Conservation (phyloP, 2,329 filamentous ascomycete species). For the Ascochyta koolunga region DNA sequence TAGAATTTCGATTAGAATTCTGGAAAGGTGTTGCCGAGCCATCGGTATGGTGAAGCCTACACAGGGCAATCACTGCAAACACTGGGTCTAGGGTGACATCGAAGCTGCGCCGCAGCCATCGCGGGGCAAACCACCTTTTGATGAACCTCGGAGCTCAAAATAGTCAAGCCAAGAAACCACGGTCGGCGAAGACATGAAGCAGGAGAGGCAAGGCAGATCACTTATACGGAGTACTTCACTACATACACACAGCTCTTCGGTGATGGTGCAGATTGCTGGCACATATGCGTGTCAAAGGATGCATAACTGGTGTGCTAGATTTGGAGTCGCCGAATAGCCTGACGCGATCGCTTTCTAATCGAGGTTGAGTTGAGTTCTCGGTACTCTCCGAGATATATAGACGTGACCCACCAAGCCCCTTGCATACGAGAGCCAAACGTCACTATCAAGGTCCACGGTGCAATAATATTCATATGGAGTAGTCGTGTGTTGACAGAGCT, state of each 20-base stretch:
- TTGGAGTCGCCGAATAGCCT: neutral
- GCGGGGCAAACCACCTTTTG: neutral
- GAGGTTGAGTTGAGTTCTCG: neutral
- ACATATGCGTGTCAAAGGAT: neutral
- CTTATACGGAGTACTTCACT: neutral
- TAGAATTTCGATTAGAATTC: neutral
- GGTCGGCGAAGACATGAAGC: conserved; percentile 1
- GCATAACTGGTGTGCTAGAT: neutral
- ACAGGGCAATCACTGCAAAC: conserved; percentile 4
- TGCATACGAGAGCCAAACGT: neutral
- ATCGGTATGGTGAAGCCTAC: conserved; percentile 1
- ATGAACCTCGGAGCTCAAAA: neutral
- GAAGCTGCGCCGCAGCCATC: conserved; percentile 10
- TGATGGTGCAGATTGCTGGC: neutral
- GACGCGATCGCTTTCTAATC: neutral
- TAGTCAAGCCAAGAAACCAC: neutral
- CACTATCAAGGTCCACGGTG: neutral
- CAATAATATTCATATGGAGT: neutral
- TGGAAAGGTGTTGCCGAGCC: neutral
- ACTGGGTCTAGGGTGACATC: neutral
- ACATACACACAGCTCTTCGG: neutral
- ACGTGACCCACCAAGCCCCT: neutral
- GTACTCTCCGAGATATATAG: neutral
- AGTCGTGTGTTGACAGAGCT: neutral
- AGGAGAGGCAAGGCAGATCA: neutral